These are phyloP conservation scores for Clonostachys rosea DNA, from an alignment of 2,329 filamentous ascomycete genomes.

Conservation along the genomic window DNA sequence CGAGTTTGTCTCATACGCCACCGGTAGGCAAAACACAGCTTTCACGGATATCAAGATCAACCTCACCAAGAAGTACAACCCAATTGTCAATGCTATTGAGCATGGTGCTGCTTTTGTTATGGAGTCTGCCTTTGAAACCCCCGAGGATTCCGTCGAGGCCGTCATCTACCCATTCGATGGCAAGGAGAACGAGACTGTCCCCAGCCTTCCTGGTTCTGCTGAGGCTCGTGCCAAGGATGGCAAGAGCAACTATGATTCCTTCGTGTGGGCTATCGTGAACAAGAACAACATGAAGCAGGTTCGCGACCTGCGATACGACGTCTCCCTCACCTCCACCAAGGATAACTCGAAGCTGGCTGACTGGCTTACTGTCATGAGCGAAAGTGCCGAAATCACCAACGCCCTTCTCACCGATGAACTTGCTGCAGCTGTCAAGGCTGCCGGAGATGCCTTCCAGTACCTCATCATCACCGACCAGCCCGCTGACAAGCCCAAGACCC, in stretches of 20 bases:
- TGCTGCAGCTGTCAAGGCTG: slow-evolving; percentile 70
- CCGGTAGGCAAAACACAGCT: slow-evolving; percentile 87
- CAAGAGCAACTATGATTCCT: slow-evolving; percentile 77
- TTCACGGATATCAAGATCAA: slow-evolving; percentile 83
- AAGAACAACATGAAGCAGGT: slow-evolving; percentile 90
- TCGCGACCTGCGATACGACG: slow-evolving; percentile 89
- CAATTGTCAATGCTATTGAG: slow-evolving; percentile 59
- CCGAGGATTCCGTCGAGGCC: slow-evolving; percentile 71
- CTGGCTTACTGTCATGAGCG: slow-evolving; percentile 94
- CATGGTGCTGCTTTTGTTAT: slow-evolving; percentile 68
- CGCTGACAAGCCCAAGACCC: slow-evolving; percentile 74
- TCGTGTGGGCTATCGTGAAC: slow-evolving; percentile 93
- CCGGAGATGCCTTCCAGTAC: slow-evolving; percentile 77
- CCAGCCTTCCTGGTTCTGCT: slow-evolving; percentile 53
- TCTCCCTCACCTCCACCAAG: slow-evolving; percentile 89
- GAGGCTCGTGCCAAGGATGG: slow-evolving; percentile 48
- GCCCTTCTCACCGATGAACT: slow-evolving; percentile 83
- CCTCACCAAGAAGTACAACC: slow-evolving; percentile 84
- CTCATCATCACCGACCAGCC: slow-evolving; percentile 89
- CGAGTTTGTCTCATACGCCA: slow-evolving; percentile 83
- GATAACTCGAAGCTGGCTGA: slow-evolving; percentile 83
- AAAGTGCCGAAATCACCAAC: slow-evolving; percentile 93
- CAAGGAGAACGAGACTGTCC: slow-evolving; percentile 76
- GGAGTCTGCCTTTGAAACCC: slow-evolving; percentile 65
- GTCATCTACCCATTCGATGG: slow-evolving; percentile 88